These are phyloP conservation scores for Adansonia gregorii DNA, from an alignment of 441 rosid species.

Conservation along the genomic window DNA sequence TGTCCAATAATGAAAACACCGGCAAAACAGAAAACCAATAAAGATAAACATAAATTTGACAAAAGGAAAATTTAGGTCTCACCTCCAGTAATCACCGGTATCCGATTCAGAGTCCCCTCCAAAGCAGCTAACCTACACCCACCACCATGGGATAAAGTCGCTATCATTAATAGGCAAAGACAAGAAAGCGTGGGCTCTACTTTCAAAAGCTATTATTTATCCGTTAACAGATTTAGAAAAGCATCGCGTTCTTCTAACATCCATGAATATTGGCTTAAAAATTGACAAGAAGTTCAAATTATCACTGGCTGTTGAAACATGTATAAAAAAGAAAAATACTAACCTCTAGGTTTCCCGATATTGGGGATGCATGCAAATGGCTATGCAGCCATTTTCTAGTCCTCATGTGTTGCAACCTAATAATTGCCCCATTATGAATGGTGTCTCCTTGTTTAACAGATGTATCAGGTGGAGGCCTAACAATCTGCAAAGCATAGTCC, in stretches of 20 bases:
- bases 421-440: conserved; percentile 63
- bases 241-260: background rate
- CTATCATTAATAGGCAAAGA: background rate
- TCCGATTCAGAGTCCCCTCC: conserved; percentile 89
- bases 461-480: conserved; percentile 64
- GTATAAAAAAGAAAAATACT: conserved; percentile 11
- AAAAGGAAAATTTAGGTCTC: conserved; percentile 24
- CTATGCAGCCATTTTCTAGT: conserved; percentile 95
- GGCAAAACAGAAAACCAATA: conserved; percentile 21
- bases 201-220: background rate
- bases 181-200: background rate
- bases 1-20: conserved; percentile 14
- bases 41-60: background rate
- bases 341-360: conserved; percentile 95
- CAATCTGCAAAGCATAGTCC: conserved; percentile 53
- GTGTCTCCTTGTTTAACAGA: conserved; percentile 85
- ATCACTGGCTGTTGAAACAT: background rate
- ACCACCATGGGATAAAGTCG: conserved; percentile 1
- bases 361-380: conserved; percentile 90
- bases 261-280: background rate
- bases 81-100: conserved; percentile 97
- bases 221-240: background rate
- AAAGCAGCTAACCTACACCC: conserved; percentile 86
- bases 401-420: conserved; percentile 88
- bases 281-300: background rate